Evolutionary conservation across 2,329 filamentous ascomycete genomes (phyloP), one percentile per base, ranked within the genome.

Genomic region (Metarhizium anisopliae): DNA sequence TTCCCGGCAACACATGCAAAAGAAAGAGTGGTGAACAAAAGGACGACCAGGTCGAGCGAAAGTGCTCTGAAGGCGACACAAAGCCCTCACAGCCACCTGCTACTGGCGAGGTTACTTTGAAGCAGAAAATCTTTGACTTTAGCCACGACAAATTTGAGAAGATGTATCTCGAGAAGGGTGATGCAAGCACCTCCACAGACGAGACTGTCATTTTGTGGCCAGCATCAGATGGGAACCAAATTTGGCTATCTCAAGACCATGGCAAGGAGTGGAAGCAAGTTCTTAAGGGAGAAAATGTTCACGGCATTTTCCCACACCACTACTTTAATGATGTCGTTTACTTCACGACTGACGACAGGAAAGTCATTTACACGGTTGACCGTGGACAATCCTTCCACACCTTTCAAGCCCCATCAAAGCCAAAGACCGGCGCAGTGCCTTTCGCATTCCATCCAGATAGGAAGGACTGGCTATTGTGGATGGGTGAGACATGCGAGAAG

Each of bases 401-500:
- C 51, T 95, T 96, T 70, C 72, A 89, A 57, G 83, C 86, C 2
- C 88, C 86, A 1, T 76, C 81, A 47, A 79, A 80, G 60, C 70
- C 71, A 6, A 50, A 45, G 20, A 62, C 74, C 50, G 58, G 61
- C 1, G 60, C 66, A 3, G 66, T 74, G 6, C 79, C 82, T 18
- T 78, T 91, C 47, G 77, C 79, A 40, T 99, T 99, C 74, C 94
- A 99, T 64, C 88, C 91, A 1, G 83, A 87, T 62, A 82, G 87
- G 64, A 87, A 86, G 67, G 88, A 96, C 64, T 96, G 91, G 90
- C 77, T 97, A 47, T 88, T 99, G 59, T 97, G 92, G 91, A 83
- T 87, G 51, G 93, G 92, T 43, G 74, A 84, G 60, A 81, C 86
- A 59, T 95, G 90, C 67, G 81, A 84, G 47, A 70, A 69, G 36